Conservation (phyloP, 768 basidiomycete genomes). For the Rhizopogon salebrosus region DNA sequence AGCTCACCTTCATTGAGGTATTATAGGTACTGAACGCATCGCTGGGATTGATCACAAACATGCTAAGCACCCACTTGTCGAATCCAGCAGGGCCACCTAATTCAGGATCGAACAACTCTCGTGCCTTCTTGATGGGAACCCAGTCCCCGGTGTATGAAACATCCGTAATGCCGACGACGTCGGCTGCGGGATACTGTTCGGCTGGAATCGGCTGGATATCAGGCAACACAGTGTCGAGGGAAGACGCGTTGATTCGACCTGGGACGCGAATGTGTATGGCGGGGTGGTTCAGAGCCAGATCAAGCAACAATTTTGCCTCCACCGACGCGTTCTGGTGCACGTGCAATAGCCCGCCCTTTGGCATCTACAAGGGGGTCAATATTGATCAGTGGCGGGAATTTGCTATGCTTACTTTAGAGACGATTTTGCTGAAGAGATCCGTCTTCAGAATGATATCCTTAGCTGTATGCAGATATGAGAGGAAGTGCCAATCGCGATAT, state of each 20-base stretch:
- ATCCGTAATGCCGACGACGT: constrained; percentile 21
- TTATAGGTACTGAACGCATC: constrained; percentile 42
- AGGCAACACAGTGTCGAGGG: constrained; percentile 24
- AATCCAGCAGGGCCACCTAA: constrained; percentile 37
- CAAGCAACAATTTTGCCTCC: constrained; percentile 28
- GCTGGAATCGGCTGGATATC: constrained; percentile 31
- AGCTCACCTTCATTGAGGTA: constrained; percentile 33
- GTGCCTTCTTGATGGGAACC: constrained; percentile 31
- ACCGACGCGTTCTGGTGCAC: constrained; percentile 40
- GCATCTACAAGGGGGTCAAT: constrained; percentile 32
- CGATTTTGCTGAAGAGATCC: constrained; percentile 30
- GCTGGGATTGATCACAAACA: constrained; percentile 36
- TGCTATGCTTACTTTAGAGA: constrained; percentile 26
- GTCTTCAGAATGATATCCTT: constrained; percentile 32
- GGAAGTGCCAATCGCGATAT: not conserved
- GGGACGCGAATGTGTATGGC: constrained; percentile 33
- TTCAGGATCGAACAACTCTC: constrained; percentile 27
- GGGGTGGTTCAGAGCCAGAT: constrained; percentile 32
- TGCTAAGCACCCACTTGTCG: constrained; percentile 34
- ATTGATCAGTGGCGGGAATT: no score
- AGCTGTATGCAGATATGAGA: constrained; percentile 13
- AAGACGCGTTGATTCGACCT: constrained; percentile 16
- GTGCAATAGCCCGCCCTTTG: constrained; percentile 43
- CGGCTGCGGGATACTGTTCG: constrained; percentile 10
- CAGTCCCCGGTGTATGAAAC: constrained; percentile 27